phyloP scores from a whole-genome alignment of 2,329 filamentous ascomycete genomes.

The Fusarium papillatum region DNA sequence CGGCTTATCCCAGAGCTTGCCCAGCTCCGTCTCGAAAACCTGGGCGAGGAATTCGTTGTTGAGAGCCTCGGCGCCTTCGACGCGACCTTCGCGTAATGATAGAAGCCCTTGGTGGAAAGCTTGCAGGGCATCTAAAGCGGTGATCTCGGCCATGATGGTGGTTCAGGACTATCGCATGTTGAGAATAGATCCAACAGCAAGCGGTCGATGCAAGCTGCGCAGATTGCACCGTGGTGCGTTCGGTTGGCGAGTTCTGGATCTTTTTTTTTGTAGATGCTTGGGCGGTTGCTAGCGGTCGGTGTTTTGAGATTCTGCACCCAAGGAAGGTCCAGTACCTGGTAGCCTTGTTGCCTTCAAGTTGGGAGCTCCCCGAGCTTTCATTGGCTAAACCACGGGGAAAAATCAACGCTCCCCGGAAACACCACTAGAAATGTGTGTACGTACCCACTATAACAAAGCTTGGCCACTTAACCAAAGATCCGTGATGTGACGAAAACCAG shows the following conservation, averaged over 20 bases:
- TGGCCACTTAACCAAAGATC: neutral
- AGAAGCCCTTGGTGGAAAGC: constrained; percentile 89
- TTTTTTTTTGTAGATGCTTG: constrained; percentile 38
- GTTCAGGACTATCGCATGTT: constrained; percentile 62
- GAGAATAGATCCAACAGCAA: constrained; percentile 37
- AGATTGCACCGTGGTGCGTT: constrained; percentile 41
- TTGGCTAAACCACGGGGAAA: constrained; percentile 32
- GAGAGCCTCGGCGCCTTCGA: constrained; percentile 73
- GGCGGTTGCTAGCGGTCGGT: constrained; percentile 36
- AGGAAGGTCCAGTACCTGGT: neutral
- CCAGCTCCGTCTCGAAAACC: constrained; percentile 79
- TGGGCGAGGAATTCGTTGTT: constrained; percentile 79
- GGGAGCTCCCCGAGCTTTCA: constrained; percentile 39
- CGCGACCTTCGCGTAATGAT: constrained; percentile 78
- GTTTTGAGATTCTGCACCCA: constrained; percentile 47
- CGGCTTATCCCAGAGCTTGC: constrained; percentile 81
- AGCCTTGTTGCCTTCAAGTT: constrained; percentile 47
- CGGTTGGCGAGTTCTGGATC: constrained; percentile 35
- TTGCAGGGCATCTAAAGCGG: constrained; percentile 82
- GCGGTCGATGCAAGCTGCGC: constrained; percentile 35
- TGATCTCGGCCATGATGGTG: constrained; percentile 78
- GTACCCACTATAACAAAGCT: neutral
- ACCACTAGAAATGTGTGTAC: constrained; percentile 39
- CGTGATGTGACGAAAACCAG: no score
- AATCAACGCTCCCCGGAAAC: neutral